These are phyloP conservation scores for Metschnikowia arizonensis DNA, from an alignment of 805 yeast genomes.

Conservation along the genomic window DNA sequence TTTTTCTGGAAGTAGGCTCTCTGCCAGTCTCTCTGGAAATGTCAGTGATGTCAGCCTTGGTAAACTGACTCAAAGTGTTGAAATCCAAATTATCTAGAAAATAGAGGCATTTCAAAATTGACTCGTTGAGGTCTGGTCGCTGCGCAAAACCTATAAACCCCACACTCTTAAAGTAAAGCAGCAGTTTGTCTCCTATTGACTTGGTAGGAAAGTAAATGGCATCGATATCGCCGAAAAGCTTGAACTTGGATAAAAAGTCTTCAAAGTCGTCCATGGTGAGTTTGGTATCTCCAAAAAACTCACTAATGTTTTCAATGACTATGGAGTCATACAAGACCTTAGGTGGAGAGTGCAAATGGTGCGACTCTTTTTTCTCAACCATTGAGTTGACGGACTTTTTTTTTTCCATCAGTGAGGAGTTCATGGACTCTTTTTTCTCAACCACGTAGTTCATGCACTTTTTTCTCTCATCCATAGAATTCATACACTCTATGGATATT, in stretches of 20 bases:
- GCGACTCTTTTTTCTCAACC: background rate
- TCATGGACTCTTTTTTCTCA: background rate
- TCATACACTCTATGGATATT: background rate
- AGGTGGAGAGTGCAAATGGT: background rate
- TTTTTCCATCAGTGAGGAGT: too few species aligned
- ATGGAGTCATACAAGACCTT: constrained; percentile 23
- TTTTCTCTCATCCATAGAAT: too few species aligned
- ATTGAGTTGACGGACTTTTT: background rate
- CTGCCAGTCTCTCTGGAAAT: background rate
- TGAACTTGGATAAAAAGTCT: constrained; percentile 42
- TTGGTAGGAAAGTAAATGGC: constrained; percentile 50
- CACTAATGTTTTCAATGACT: constrained; percentile 44
- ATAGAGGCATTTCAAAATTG: constrained; percentile 47
- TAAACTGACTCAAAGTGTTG: constrained; percentile 40
- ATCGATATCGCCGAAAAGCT: constrained; percentile 44
- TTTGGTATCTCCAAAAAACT: constrained; percentile 44
- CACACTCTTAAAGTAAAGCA: constrained; percentile 24
- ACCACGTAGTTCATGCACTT: background rate
- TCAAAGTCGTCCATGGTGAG: constrained; percentile 17
- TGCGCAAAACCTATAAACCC: constrained; percentile 51
- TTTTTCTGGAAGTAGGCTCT: background rate
- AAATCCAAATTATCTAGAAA: constrained; percentile 45
- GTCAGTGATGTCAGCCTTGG: constrained; percentile 32
- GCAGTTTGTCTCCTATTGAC: constrained; percentile 24
- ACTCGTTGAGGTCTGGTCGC: constrained; percentile 33